phyloP scores from a whole-genome alignment of 306 rosid species.

The Quercus bicolor region DNA sequence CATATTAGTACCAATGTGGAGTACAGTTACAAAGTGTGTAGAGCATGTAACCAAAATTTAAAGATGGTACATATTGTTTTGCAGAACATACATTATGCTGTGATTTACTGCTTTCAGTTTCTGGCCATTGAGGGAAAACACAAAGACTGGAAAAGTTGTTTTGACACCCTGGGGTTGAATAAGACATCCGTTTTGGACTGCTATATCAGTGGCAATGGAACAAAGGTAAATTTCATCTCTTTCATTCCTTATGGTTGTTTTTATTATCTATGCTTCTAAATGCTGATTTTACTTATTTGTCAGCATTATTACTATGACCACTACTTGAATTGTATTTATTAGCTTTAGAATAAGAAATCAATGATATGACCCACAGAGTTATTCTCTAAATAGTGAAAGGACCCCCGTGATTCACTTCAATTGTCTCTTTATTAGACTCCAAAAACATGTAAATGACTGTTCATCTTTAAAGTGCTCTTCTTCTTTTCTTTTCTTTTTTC shows the following conservation, averaged over 20 bases:
- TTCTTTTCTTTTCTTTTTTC: no score
- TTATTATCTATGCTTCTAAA: not conserved
- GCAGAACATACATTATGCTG: slow-evolving; percentile 45
- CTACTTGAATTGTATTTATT: not conserved
- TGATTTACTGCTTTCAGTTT: slow-evolving; percentile 62
- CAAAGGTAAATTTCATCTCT: slow-evolving; percentile 32
- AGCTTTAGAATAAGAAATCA: no score
- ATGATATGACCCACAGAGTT: no score
- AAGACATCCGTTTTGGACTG: slow-evolving; percentile 30
- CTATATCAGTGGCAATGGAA: slow-evolving; percentile 41
- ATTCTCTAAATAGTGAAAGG: no score
- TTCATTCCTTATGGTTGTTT: not conserved
- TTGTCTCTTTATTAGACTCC: no score
- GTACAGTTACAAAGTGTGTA: no score
- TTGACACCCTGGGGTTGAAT: slow-evolving; percentile 42
- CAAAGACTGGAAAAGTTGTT: slow-evolving; percentile 43
- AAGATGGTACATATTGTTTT: slow-evolving; percentile 4
- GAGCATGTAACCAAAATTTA: not conserved
- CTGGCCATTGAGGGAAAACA: slow-evolving; percentile 42
- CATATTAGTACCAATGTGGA: no score
- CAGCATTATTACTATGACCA: not conserved
- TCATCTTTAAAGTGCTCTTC: no score
- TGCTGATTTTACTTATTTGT: not conserved
- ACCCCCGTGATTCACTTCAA: no score
- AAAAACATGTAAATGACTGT: no score